These are phyloP conservation scores for Hypseocharis bilobata DNA, from an alignment of 441 rosid genomes.

Conservation along the genomic window DNA sequence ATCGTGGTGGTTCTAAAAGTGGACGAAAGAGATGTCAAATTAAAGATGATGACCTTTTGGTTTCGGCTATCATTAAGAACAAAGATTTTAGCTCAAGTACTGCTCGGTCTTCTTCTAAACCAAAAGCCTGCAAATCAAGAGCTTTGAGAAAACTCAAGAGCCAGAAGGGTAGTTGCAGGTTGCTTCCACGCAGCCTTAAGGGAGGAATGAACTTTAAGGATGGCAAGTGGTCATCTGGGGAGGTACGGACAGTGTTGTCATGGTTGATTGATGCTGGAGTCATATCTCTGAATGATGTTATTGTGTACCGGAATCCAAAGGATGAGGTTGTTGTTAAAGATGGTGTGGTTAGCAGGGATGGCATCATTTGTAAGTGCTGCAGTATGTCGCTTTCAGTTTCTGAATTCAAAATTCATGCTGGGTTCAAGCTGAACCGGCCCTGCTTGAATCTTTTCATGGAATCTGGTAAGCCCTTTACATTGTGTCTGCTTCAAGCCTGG, in stretches of 20 bases:
- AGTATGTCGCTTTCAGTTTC: constrained; percentile 53
- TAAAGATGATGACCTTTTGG: constrained; percentile 57
- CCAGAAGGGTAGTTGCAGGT: constrained; percentile 50
- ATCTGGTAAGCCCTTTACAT: constrained; percentile 63
- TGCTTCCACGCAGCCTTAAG: constrained; percentile 55
- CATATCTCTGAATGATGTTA: constrained; percentile 54
- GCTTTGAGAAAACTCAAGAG: constrained; percentile 38
- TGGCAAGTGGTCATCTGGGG: constrained; percentile 39
- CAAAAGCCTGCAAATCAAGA: constrained; percentile 38
- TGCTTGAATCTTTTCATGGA: constrained; percentile 80
- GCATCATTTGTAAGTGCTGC: constrained; percentile 80
- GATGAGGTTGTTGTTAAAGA: constrained; percentile 59
- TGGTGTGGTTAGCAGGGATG: constrained; percentile 58
- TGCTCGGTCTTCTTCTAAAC: constrained; percentile 36
- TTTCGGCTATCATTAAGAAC: constrained; percentile 50
- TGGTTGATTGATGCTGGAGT: constrained; percentile 63
- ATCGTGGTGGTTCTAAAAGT: constrained; percentile 28
- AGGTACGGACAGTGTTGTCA: constrained; percentile 64
- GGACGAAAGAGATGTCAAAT: constrained; percentile 42
- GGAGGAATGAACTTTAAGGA: constrained; percentile 33
- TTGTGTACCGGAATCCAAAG: constrained; percentile 57
- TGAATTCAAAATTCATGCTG: constrained; percentile 72
- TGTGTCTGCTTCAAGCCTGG: constrained; percentile 88
- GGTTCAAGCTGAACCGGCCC: constrained; percentile 55
- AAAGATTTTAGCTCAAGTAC: constrained; percentile 35